Conservation (phyloP, 1,284 basidiomycete species). For the Phylloboletellus chloephorus region DNA sequence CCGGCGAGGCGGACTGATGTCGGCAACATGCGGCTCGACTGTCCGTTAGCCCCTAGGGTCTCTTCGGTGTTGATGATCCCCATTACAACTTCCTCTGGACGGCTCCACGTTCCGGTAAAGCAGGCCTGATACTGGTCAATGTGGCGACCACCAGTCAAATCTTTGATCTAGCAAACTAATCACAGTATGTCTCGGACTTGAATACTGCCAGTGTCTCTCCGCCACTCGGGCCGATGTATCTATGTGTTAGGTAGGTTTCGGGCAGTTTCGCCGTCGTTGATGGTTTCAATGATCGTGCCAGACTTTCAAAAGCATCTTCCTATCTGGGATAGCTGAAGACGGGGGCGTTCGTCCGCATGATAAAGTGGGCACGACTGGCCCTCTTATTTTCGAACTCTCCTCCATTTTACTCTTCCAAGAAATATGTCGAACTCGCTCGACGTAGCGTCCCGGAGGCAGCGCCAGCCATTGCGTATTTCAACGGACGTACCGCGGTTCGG, state of each 20-base stretch:
- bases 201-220: too few species aligned
- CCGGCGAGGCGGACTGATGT: conserved; percentile 19
- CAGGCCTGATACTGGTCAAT: background rate
- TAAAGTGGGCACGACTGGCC: conserved; percentile 8
- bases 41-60: too few species aligned
- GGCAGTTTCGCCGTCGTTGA: conserved; percentile 1
- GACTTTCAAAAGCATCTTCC: conserved; percentile 3
- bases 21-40: too few species aligned
- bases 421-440: conserved; percentile 8
- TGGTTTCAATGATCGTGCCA: conserved; percentile 6
- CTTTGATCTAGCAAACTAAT: too few species aligned
- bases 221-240: background rate
- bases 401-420: background rate
- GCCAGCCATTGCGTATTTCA: conserved; percentile 44
- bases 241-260: background rate
- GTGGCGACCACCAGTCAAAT: conserved; percentile 1
- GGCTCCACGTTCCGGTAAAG: background rate
- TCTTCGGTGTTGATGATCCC: background rate
- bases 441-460: conserved; percentile 12
- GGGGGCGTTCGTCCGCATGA: conserved; percentile 7
- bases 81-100: background rate
- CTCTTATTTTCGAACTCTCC: background rate
- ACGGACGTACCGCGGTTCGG: conserved; percentile 43
- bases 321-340: conserved; percentile 1
- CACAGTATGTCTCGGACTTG: conserved; percentile 1